Evolutionary conservation across 2,329 filamentous ascomycete species (phyloP), one percentile per base, ranked within the genome.

Genomic region (Apiospora saccharicola): DNA sequence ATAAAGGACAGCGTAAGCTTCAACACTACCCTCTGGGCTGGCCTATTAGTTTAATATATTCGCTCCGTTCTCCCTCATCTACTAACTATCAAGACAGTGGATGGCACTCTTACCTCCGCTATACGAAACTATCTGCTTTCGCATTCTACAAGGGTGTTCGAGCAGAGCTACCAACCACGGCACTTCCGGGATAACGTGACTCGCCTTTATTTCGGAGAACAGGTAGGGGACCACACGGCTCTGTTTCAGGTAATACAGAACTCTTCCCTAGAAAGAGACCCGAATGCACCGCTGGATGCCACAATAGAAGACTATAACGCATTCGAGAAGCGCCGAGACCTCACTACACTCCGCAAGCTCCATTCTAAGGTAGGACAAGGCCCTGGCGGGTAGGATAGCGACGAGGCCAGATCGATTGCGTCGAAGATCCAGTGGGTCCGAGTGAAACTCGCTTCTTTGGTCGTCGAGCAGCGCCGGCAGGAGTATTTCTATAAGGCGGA

Each of bases 81-180:
- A 7, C 46, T 47, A 47, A 47, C 46, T 47, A 47, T 47, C 46
- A 22, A 22, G 46, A 22, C 46, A 47, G 46, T 47, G 46, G 46
- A 47, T 47, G 46, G 46, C 46, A 47, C 46, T 47, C 46, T 47
- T 47, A 47, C 46, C 46, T 47, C 46, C 46, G 46, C 46, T 47
- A 47, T 47, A 19, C 46, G 46, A 47, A 47, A 47, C 46, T 47
- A 47, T 22, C 46, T 47, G 46, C 46, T 47, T 47, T 47, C 46
- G 46, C 46, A 47, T 47, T 47, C 46, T 47, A 47, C 46, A 19
- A 47, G 46, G 46, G 46, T 47, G 46, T 47, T 47, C 46, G 46
- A 47, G 46, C 46, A 47, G 46, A 47, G 46, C 46, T 47, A 47
- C 46, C 46, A 47, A 47, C 46, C 46, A 47, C 46, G 46, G 46